Percentiles rank a stretch among this genome's conserved stretches.
phyloP scores from a whole-genome alignment of 1,284 basidiomycete genomes.

The Porodaedalea pini region DNA sequence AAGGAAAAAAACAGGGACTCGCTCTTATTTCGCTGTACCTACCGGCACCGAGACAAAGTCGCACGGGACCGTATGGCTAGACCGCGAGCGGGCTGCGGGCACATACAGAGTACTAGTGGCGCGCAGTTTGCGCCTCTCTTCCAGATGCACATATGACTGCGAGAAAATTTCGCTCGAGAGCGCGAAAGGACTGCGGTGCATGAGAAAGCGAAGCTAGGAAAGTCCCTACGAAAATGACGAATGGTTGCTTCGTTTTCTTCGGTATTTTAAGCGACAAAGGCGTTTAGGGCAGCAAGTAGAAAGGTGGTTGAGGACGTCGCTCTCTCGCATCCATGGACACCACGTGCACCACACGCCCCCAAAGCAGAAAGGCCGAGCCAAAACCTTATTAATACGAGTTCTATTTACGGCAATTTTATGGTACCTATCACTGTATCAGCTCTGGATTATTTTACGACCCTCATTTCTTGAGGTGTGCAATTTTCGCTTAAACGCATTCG shows the following conservation, averaged over 20 bases:
- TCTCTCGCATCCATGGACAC: background rate
- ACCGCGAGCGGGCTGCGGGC: no score
- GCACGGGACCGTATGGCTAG: background rate
- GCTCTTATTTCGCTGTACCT: background rate
- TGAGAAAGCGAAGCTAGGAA: background rate
- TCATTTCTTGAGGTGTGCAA: no score
- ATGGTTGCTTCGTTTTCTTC: background rate
- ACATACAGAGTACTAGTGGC: no score
- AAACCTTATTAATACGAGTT: background rate
- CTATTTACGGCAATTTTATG: background rate
- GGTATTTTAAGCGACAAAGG: background rate
- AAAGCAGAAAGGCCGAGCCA: background rate
- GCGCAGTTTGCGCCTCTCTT: no score
- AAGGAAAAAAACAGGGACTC: background rate
- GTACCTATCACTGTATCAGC: no score
- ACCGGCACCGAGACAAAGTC: background rate
- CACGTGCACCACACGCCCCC: constrained; percentile 1
- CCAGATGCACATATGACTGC: no score
- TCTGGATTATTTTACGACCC: background rate
- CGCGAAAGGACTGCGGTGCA: background rate
- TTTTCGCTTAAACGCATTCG: background rate
- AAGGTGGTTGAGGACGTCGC: no score
- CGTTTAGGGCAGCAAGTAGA: background rate
- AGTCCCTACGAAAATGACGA: background rate
- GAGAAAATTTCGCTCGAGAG: no score